Evolutionary conservation across 768 basidiomycete species (phyloP).

Genomic region (Lyophyllum shimeji): DNA sequence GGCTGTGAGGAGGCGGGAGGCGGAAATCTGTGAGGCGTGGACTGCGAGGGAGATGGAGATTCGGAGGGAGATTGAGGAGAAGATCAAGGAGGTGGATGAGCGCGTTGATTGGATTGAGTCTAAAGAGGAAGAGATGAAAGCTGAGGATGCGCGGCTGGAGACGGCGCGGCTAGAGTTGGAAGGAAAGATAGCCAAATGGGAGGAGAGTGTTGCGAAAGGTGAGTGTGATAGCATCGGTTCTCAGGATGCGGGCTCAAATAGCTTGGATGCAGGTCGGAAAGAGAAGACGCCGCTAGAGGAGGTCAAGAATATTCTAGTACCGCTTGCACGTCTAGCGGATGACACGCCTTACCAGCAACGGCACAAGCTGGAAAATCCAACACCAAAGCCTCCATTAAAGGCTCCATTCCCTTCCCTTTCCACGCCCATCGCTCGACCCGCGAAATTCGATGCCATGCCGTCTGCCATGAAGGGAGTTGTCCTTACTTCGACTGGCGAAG

Average conservation of each 20-base stretch:
- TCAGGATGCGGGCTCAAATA: neutral
- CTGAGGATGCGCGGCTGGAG: constrained; percentile 50
- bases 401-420: constrained; percentile 35
- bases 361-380: constrained; percentile 22
- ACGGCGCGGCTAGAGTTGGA: constrained; percentile 50
- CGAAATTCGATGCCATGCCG: constrained; percentile 32
- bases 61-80: constrained; percentile 47
- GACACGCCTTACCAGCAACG: constrained; percentile 24
- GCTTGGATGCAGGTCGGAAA: constrained; percentile 35
- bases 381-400: constrained; percentile 22
- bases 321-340: constrained; percentile 34
- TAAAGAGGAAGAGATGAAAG: constrained; percentile 52
- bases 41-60: constrained; percentile 48
- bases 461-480: constrained; percentile 79
- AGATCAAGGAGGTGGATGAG: constrained; percentile 48
- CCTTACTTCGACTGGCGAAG: constrained; percentile 75
- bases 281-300: constrained; percentile 70
- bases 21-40: constrained; percentile 65
- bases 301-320: constrained; percentile 67
- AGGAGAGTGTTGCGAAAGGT: constrained; percentile 30
- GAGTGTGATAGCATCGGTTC: neutral
- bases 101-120: constrained; percentile 47
- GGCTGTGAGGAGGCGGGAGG: constrained; percentile 63
- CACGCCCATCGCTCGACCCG: constrained; percentile 51
- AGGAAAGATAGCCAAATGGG: constrained; percentile 43